phyloP scores from a whole-genome alignment of 306 rosid species.

The Citrullus colocynthis region DNA sequence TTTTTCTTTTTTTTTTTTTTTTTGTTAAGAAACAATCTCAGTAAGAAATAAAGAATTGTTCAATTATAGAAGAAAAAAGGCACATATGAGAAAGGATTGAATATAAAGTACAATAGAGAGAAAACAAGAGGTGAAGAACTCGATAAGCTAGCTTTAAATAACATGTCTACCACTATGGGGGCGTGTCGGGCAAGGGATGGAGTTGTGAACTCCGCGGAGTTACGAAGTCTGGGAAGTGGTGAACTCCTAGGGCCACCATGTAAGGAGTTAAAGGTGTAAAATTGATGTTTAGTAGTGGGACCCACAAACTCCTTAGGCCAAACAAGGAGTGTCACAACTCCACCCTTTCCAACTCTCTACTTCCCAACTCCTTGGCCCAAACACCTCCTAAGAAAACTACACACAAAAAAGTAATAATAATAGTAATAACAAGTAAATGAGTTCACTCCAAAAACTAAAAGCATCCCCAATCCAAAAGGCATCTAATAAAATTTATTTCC shows the following conservation, averaged over 20 bases:
- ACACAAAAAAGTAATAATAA: too few relatives aligned
- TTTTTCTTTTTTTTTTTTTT: background rate
- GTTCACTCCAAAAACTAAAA: background rate
- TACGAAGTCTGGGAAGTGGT: too few relatives aligned
- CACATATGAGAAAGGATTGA: background rate
- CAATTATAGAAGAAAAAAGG: background rate
- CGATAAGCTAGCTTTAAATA: background rate
- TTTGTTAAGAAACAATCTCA: background rate
- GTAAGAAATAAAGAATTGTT: background rate
- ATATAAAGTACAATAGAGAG: background rate
- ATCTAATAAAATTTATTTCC: background rate
- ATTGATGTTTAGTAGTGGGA: too few relatives aligned
- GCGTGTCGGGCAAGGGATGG: too few relatives aligned
- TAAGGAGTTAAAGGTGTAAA: too few relatives aligned
- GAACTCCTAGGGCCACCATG: too few relatives aligned
- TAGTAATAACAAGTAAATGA: background rate
- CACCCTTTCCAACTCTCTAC: too few relatives aligned
- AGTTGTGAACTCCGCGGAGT: too few relatives aligned
- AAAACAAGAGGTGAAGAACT: background rate
- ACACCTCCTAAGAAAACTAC: background rate
- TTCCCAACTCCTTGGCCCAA: too few relatives aligned
- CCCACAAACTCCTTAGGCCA: too few relatives aligned
- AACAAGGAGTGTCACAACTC: too few relatives aligned
- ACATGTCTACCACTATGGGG: background rate
- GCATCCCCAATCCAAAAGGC: background rate